phyloP scores from a whole-genome alignment of 2,329 filamentous ascomycete genomes.

The Bipolaris cookei region DNA sequence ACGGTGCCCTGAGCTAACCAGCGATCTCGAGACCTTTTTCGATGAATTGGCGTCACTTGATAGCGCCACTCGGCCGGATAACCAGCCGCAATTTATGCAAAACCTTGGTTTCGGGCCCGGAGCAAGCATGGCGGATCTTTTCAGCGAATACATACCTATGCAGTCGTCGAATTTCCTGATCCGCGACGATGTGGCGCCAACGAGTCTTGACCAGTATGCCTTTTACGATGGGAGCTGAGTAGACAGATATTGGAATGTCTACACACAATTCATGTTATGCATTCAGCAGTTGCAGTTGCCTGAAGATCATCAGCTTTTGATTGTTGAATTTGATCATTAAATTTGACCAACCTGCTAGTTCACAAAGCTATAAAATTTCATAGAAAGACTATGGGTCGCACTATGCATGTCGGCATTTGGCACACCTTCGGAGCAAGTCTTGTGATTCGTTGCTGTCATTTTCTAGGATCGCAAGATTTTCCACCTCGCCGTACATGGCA shows the following conservation, averaged over 20 bases:
- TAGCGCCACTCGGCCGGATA: constrained; percentile 59
- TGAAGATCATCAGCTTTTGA: too few relatives aligned
- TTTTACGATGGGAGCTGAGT: constrained; percentile 35
- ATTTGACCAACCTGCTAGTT: too few relatives aligned
- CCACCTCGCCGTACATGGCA: too few relatives aligned
- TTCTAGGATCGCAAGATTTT: too few relatives aligned
- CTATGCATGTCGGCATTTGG: too few relatives aligned
- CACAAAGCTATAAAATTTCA: too few relatives aligned
- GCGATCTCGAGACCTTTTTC: constrained; percentile 60
- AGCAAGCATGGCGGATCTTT: constrained; percentile 63
- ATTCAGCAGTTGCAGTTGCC: background rate
- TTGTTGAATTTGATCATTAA: too few relatives aligned
- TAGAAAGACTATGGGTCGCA: too few relatives aligned
- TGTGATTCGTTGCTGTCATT: too few relatives aligned
- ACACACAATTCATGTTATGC: background rate
- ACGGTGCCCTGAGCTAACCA: constrained; percentile 46
- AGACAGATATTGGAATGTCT: background rate
- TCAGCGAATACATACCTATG: constrained; percentile 52
- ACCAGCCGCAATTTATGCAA: constrained; percentile 69
- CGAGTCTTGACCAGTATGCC: constrained; percentile 34
- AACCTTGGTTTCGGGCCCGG: constrained; percentile 70
- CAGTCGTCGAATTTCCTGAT: constrained; percentile 44
- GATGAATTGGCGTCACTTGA: constrained; percentile 65
- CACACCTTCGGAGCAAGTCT: too few relatives aligned
- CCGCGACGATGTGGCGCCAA: constrained; percentile 22